Base-by-base conservation (phyloP, 768 basidiomycete species). In the Rhizopogon vinicolor region DNA sequence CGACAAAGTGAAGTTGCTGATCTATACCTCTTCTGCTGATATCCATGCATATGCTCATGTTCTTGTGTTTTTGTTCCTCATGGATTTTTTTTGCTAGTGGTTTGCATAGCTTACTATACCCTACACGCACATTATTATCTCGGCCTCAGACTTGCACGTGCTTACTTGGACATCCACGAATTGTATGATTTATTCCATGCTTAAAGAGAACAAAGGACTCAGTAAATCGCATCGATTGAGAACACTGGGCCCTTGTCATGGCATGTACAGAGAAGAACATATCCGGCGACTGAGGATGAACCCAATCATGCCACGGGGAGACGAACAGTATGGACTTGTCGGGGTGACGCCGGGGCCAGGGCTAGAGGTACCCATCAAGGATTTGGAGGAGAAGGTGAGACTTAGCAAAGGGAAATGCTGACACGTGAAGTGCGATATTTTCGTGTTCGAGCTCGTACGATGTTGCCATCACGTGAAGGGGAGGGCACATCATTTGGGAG, bases 371-470 rank as follows among this genome's bases (percentile, higher is more conserved):
- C 5, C 25, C 25, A 25, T 25, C 25, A 25, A 25, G 25, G 25
- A 25, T 4, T 25, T 25, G 4, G 25, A 25, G 25, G 25, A 25
- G 25, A 4, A 25, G 3, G 3, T 25, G 25, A 25, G 25, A 25
- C 25, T 25, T 25, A 25, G 3, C 25, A 25, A 25, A 25, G 25
- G 25, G 25, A 25, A 25, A 25, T 2, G 2, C 22, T 22, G 22
- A 22, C 22, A 1, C 22, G 22, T 22, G 22, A 22, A 22, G 22
- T 22, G 22, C 22, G 25, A 25, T 72, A 46, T 79, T 80, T 59
- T 89, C 81, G 59, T 93, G 89, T 67, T 96, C 93, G 44, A 98
- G 87, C 68, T 98, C 95, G 66, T 97, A 98, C 97, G 59, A 98
- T 91, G 72, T 91, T 95, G 16, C 93, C 93, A 58, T 93, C 89